Conservation (phyloP, 2,329 filamentous ascomycete genomes). For the Monosporascus sp. region DNA sequence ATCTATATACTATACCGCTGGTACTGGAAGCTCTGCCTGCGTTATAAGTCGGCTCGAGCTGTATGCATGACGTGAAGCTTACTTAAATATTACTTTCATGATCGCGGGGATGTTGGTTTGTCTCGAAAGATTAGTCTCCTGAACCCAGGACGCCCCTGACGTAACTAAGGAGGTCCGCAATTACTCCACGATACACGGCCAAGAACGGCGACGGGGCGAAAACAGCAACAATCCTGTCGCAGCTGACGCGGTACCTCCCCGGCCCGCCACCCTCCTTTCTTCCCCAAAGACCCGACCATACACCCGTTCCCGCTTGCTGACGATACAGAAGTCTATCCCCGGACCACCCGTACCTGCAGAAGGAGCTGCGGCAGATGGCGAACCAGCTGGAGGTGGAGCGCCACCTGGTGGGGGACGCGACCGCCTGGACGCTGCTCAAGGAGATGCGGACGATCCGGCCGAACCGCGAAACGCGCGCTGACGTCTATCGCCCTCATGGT, state of each 20-base stretch:
- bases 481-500: constrained; percentile 46
- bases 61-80: background rate
- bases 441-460: constrained; percentile 26
- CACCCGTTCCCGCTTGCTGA: constrained; percentile 20
- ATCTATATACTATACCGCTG: constrained; percentile 56
- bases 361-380: constrained; percentile 41
- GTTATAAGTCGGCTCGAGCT: constrained; percentile 27
- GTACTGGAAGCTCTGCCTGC: constrained; percentile 61
- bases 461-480: constrained; percentile 45
- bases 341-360: constrained; percentile 48
- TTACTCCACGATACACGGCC: constrained; percentile 61
- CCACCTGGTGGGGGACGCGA: constrained; percentile 42
- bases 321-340: constrained; percentile 46
- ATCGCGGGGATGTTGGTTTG: constrained; percentile 57
- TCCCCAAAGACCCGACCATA: background rate
- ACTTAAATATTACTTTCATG: constrained; percentile 34
- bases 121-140: constrained; percentile 35
- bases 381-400: constrained; percentile 44
- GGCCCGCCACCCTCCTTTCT: background rate
- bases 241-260: constrained; percentile 34
- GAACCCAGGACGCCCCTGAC: constrained; percentile 16
- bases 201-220: constrained; percentile 64
- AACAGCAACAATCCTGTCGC: constrained; percentile 49
- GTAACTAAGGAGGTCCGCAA: no score
- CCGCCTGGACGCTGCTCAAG: constrained; percentile 35